These are phyloP conservation scores for Gossypium longicalyx DNA, from an alignment of 345 rosid genomes.

Conservation along the genomic window DNA sequence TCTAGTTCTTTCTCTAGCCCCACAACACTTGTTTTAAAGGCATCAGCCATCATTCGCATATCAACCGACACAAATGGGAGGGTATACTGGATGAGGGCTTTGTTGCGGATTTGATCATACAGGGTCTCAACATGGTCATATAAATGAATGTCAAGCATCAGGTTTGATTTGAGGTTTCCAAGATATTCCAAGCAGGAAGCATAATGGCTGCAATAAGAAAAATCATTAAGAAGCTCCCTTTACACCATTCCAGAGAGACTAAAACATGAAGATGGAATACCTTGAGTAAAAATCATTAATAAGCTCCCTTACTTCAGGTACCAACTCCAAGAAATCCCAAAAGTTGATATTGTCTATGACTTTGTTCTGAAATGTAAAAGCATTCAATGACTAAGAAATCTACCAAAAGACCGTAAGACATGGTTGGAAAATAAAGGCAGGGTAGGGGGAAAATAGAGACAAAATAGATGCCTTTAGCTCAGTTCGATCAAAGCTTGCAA, in stretches of 20 bases:
- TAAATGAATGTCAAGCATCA: conserved; percentile 87
- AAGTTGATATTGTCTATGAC: conserved; percentile 89
- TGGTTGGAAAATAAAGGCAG: conserved; percentile 4
- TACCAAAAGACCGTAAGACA: background rate
- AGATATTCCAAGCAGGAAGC: conserved; percentile 91
- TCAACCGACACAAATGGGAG: conserved; percentile 96
- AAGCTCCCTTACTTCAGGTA: conserved; percentile 97
- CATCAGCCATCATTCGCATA: conserved; percentile 91
- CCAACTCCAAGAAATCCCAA: conserved; percentile 92
- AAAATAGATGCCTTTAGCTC: conserved; percentile 71
- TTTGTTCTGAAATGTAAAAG: conserved; percentile 59
- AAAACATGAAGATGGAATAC: conserved; percentile 27
- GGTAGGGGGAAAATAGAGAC: background rate
- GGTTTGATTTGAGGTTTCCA: conserved; percentile 76
- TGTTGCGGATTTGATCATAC: conserved; percentile 87
- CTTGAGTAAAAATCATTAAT: conserved; percentile 94
- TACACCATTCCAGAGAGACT: background rate
- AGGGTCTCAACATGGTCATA: conserved; percentile 82
- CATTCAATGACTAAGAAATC: conserved; percentile 21
- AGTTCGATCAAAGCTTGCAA: conserved; percentile 93
- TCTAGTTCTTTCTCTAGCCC: conserved; percentile 88
- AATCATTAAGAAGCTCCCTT: background rate
- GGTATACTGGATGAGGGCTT: conserved; percentile 95
- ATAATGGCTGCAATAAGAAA: conserved; percentile 60
- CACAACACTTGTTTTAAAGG: conserved; percentile 80